These are phyloP conservation scores for Phytophthora pinifolia DNA, from an alignment of 352 stramenopile genomes.

Conservation along the genomic window DNA sequence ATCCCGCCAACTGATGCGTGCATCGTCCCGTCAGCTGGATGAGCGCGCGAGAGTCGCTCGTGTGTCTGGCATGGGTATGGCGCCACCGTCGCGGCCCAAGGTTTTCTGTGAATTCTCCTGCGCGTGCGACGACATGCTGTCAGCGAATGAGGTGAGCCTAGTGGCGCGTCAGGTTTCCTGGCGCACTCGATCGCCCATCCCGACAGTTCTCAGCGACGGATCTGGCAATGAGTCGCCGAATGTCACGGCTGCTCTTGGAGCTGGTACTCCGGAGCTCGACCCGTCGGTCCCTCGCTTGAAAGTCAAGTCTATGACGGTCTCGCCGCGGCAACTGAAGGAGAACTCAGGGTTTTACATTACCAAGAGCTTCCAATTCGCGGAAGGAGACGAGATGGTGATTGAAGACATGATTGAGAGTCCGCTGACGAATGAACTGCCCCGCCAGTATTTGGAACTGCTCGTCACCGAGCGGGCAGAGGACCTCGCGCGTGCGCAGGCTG, in stretches of 20 bases:
- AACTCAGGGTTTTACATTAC: constrained; percentile 77
- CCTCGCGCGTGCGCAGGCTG: constrained; percentile 45
- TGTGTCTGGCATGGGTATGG: constrained; percentile 62
- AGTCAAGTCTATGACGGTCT: constrained; percentile 76
- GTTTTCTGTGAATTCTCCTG: constrained; percentile 87
- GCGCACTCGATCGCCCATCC: constrained; percentile 32
- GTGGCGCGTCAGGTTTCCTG: constrained; percentile 57
- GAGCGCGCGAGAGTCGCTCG: constrained; percentile 52
- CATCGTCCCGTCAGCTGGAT: constrained; percentile 55
- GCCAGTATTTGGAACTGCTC: constrained; percentile 74
- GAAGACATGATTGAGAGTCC: constrained; percentile 83
- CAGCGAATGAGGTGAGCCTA: constrained; percentile 57
- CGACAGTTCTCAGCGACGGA: constrained; percentile 34
- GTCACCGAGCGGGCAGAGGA: constrained; percentile 56
- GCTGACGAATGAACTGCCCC: constrained; percentile 79
- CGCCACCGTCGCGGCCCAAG: constrained; percentile 53
- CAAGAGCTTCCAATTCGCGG: constrained; percentile 80
- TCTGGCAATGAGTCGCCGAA: constrained; percentile 30
- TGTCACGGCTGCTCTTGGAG: constrained; percentile 13
- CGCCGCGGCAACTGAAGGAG: constrained; percentile 70
- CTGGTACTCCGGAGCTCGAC: constrained; percentile 22
- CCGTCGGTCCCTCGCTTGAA: constrained; percentile 44
- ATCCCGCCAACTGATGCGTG: constrained; percentile 33
- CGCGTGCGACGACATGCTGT: constrained; percentile 53
- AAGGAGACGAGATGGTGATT: constrained; percentile 73